phyloP scores from a whole-genome alignment of 2,329 filamentous ascomycete species.

The Fusarium anguioides region DNA sequence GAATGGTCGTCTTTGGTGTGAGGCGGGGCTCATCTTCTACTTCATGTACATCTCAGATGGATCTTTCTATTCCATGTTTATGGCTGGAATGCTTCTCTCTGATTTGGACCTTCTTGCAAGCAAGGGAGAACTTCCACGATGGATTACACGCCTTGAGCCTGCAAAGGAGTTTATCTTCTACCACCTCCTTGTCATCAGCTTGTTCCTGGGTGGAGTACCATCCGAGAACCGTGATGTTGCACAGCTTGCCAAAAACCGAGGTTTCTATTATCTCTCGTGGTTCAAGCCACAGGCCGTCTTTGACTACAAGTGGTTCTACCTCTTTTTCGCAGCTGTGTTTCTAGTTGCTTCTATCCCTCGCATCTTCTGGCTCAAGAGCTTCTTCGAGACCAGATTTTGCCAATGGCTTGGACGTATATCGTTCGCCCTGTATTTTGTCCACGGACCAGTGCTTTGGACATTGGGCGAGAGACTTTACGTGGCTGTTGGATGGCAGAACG shows the following conservation, averaged over 20 bases:
- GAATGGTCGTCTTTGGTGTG: conserved; percentile 65
- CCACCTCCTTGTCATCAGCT: conserved; percentile 61
- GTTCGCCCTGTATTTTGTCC: conserved; percentile 72
- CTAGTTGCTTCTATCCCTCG: conserved; percentile 66
- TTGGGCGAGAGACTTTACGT: conserved; percentile 73
- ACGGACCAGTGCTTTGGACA: conserved; percentile 69
- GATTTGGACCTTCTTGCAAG: conserved; percentile 68
- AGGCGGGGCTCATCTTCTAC: conserved; percentile 67
- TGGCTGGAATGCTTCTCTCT: conserved; percentile 69
- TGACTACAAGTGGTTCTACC: conserved; percentile 75
- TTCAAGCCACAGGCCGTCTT: conserved; percentile 74
- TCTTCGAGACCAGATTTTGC: conserved; percentile 68
- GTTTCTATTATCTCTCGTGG: conserved; percentile 70
- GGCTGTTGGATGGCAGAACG: conserved; percentile 66
- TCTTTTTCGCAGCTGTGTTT: conserved; percentile 69
- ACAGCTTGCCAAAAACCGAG: conserved; percentile 63
- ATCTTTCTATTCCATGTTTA: conserved; percentile 70
- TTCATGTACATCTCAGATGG: conserved; percentile 76
- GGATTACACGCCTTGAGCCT: conserved; percentile 58
- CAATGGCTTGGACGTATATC: conserved; percentile 73
- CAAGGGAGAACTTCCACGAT: conserved; percentile 61
- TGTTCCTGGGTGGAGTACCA: conserved; percentile 72
- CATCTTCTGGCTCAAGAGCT: conserved; percentile 66
- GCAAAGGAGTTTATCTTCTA: conserved; percentile 64
- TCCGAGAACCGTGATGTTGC: conserved; percentile 60